phyloP scores from a whole-genome alignment of 805 yeast genomes.

The Hyphopichia homilentoma region DNA sequence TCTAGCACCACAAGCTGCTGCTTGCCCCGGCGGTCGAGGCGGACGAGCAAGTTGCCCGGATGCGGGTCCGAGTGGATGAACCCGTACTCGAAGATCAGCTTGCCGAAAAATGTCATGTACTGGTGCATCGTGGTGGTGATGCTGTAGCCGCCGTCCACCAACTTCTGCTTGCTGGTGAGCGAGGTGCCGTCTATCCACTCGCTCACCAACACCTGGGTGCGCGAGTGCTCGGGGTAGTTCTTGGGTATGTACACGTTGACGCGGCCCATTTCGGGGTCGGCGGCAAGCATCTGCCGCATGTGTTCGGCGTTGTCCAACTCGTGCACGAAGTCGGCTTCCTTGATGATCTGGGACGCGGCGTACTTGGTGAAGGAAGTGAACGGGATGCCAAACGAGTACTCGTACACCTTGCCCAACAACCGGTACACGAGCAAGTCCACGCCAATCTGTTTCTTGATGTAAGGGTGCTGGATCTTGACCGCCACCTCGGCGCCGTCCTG shows the following conservation, averaged over 20 bases:
- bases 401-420: slow-evolving; percentile 49
- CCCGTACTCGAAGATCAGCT: slow-evolving; percentile 65
- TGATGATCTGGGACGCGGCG: slow-evolving; percentile 51
- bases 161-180: slow-evolving; percentile 41
- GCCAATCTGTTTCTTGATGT: slow-evolving; percentile 55
- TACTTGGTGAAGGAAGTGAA: slow-evolving; percentile 53
- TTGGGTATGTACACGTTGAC: slow-evolving; percentile 53
- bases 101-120: slow-evolving; percentile 49
- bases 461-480: slow-evolving; percentile 62
- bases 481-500: slow-evolving; percentile 52
- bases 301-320: slow-evolving; percentile 53
- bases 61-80: slow-evolving; percentile 75
- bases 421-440: slow-evolving; percentile 62
- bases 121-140: slow-evolving; percentile 42
- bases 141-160: slow-evolving; percentile 39
- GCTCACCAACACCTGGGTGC: slow-evolving; percentile 51
- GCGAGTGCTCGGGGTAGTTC: slow-evolving; percentile 42
- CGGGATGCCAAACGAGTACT: slow-evolving; percentile 61
- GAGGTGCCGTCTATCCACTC: slow-evolving; percentile 79
- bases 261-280: slow-evolving; percentile 37
- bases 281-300: slow-evolving; percentile 32
- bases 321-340: slow-evolving; percentile 59
- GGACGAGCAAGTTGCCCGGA: slow-evolving; percentile 70
- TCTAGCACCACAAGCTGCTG: slow-evolving; percentile 68
- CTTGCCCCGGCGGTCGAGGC: slow-evolving; percentile 29